Evolutionary conservation across 805 yeast genomes (phyloP).

Genomic region (Sungouiozyma intestinalis): DNA sequence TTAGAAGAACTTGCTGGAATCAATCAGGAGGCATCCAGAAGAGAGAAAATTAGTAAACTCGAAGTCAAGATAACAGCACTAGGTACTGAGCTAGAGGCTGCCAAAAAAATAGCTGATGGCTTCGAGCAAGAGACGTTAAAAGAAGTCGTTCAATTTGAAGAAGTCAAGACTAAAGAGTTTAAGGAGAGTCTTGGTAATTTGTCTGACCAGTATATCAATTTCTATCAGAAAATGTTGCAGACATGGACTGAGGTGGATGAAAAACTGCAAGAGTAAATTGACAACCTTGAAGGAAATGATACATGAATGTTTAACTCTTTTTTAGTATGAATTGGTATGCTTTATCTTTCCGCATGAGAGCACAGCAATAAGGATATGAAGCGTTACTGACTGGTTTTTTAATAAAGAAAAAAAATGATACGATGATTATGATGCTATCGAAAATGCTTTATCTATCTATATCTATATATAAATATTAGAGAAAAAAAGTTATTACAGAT

Average conservation of each 20-base stretch:
- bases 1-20: slow-evolving; percentile 55
- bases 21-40: slow-evolving; percentile 45
- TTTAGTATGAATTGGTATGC: too few species aligned
- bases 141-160: slow-evolving; percentile 62
- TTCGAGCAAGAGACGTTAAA: slow-evolving; percentile 48
- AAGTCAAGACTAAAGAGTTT: slow-evolving; percentile 68
- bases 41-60: slow-evolving; percentile 41
- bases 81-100: slow-evolving; percentile 39
- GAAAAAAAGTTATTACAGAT: background rate
- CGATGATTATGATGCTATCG: background rate
- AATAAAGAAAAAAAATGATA: too few species aligned
- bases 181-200: slow-evolving; percentile 59
- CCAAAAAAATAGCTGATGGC: slow-evolving; percentile 40
- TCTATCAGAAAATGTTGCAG: slow-evolving; percentile 55
- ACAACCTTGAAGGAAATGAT: background rate
- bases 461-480: too few species aligned
- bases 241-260: slow-evolving; percentile 58
- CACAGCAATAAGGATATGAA: too few species aligned
- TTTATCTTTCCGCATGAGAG: too few species aligned
- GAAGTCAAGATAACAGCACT: slow-evolving; percentile 40
- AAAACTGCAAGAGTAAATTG: slow-evolving; percentile 13
- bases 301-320: background rate
- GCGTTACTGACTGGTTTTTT: background rate
- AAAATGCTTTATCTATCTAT: background rate
- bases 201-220: slow-evolving; percentile 65